A percentile compares a stretch with the other conserved stretches of the same genome.
These are phyloP conservation scores for Trametes sp. DNA, from an alignment of 1,284 basidiomycete genomes.

Conservation along the genomic window DNA sequence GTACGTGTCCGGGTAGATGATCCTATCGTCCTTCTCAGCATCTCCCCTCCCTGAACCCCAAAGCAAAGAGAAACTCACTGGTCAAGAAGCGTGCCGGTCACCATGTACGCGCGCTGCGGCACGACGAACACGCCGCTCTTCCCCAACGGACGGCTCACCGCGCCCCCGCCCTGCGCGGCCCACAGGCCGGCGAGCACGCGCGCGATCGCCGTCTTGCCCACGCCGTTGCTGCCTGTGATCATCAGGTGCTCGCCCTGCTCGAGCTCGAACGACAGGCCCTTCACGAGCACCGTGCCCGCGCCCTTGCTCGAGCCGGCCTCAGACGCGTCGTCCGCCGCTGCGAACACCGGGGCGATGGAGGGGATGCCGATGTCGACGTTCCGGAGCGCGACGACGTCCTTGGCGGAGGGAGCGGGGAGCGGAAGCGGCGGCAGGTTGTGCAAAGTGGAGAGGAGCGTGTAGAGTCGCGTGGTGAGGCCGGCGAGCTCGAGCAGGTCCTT, in stretches of 20 bases:
- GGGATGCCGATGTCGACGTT: conserved; percentile 79
- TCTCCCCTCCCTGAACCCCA: neutral
- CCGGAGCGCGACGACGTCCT: conserved; percentile 53
- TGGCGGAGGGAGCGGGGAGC: conserved; percentile 48
- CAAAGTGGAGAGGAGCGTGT: conserved; percentile 86
- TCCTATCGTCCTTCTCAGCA: conserved; percentile 40
- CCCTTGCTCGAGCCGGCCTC: conserved; percentile 32
- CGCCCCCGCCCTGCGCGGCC: conserved; percentile 62
- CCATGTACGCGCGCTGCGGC: conserved; percentile 93
- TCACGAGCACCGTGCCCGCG: conserved; percentile 62
- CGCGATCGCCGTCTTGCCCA: conserved; percentile 94
- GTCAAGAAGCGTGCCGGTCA: conserved; percentile 85
- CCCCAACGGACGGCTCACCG: conserved; percentile 52
- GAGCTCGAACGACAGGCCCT: conserved; percentile 76
- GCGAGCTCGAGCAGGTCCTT: conserved; percentile 94
- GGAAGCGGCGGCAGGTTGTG: conserved; percentile 67
- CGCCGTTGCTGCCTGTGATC: conserved; percentile 93
- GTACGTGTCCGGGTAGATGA: conserved; percentile 88
- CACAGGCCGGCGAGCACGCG: conserved; percentile 92
- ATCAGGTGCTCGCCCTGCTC: conserved; percentile 88
- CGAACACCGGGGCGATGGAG: conserved; percentile 53
- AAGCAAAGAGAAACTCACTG: conserved; percentile 59
- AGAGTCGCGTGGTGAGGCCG: conserved; percentile 90
- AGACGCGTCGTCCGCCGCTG: conserved; percentile 39
- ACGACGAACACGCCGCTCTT: conserved; percentile 82